phyloP scores from a whole-genome alignment of 2,329 filamentous ascomycete species.

The Aureobasidium sp. region DNA sequence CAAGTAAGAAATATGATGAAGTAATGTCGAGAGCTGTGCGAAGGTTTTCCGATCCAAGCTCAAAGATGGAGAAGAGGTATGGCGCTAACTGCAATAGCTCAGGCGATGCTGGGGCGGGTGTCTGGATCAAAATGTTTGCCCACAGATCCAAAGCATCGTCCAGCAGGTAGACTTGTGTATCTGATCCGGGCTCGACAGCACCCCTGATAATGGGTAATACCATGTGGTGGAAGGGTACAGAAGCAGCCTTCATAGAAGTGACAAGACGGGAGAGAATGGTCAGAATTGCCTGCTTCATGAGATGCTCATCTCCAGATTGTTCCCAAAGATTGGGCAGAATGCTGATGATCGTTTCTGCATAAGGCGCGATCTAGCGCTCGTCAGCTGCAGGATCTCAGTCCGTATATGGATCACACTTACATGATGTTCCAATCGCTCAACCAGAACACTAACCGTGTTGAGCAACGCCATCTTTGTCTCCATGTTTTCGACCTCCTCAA shows the following conservation, averaged over 20 bases:
- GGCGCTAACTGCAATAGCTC: slow-evolving; percentile 38
- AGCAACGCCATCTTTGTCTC: slow-evolving; percentile 89
- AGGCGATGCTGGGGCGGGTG: slow-evolving; percentile 35
- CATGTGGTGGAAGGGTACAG: slow-evolving; percentile 68
- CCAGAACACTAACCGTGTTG: slow-evolving; percentile 74
- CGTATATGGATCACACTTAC: slow-evolving; percentile 34
- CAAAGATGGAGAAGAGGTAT: slow-evolving; percentile 42
- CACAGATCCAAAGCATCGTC: slow-evolving; percentile 91
- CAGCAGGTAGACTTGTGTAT: slow-evolving; percentile 70
- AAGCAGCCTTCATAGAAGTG: slow-evolving; percentile 73
- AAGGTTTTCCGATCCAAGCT: slow-evolving; percentile 43
- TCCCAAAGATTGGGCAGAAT: slow-evolving; percentile 80
- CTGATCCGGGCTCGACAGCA: slow-evolving; percentile 68
- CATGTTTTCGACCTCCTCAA: slow-evolving; percentile 69
- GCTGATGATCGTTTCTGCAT: slow-evolving; percentile 73
- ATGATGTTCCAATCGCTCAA: slow-evolving; percentile 72
- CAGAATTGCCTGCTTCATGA: slow-evolving; percentile 90
- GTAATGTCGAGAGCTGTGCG: slow-evolving; percentile 44
- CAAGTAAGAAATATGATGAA: slow-evolving; percentile 43
- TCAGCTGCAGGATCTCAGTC: slow-evolving; percentile 16
- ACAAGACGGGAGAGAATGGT: slow-evolving; percentile 79
- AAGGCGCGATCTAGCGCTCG: slow-evolving; percentile 46
- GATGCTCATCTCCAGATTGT: slow-evolving; percentile 73
- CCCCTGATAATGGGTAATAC: slow-evolving; percentile 77
- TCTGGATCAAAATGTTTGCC: slow-evolving; percentile 66